Evolutionary conservation across 2,329 filamentous ascomycete species (phyloP), one percentile per base, ranked within the genome.

Genomic region (Ascochyta rabiei): DNA sequence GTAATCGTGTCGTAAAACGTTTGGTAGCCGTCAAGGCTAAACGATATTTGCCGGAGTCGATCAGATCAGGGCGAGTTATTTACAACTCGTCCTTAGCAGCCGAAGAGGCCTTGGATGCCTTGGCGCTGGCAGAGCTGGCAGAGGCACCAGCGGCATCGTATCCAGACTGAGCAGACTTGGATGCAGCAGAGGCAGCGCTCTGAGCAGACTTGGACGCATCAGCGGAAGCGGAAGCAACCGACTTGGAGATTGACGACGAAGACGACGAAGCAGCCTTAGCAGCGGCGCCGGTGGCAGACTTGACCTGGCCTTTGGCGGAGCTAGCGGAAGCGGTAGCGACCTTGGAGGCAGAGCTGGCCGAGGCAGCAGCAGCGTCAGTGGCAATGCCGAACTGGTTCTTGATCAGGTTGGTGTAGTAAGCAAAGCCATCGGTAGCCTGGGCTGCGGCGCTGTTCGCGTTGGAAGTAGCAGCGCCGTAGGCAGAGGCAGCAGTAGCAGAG

Each of bases 361-460:
- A 64, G 50, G 53, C 59, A 46, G 59, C 59, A 37, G 61, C 67
- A 34, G 66, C 65, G 13, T 58, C 60, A 33, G 71, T 76, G 55
- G 74, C 76, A 30, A 81, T 63, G 47, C 79, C 79, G 52, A 80
- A 54, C 64, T 80, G 71, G 56, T 75, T 72, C 71, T 77, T 73
- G 59, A 76, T 62, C 66, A 72, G 74, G 62, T 79, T 73, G 68
- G 64, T 64, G 64, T 72, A 73, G 43, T 64, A 63, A 23, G 62
- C 64, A 19, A 70, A 66, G 34, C 62, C 69, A 23, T 60, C 57
- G 4, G 90, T 93, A 8, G 90, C 91, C 72, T 86, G 84, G 45
- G 90, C 86, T 66, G 84, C 93, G 68, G 90, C 78, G 71, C 95
- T 93, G 53, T 87, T 86, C 43, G 89, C 91, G 54, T 72, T 76